Evolutionary conservation across 2,329 filamentous ascomycete genomes (phyloP), one percentile per base, ranked within the genome.

Genomic region (Thelonectria blattea): DNA sequence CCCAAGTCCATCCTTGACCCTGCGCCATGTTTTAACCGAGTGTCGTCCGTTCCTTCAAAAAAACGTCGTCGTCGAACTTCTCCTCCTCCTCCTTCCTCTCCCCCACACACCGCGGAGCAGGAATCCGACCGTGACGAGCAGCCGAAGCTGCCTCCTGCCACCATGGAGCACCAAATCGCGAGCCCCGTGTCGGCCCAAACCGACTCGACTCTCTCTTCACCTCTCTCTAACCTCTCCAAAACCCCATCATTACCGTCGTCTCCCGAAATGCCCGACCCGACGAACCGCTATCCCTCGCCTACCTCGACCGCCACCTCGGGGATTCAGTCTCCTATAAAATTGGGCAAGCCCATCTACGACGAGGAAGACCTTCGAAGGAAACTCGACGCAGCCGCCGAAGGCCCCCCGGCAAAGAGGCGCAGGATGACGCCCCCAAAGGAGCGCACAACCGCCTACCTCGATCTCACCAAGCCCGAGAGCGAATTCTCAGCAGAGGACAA

Each of bases 361-460:
- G 68, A 71, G 62, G 73, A 73, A 49, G 72, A 74, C 63, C 65
- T 72, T 34, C 43, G 65, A 69, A 46, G 74, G 74, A 62, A 60
- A 34, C 48, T 64, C 56, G 60, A 65, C 51, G 45, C 47, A 10
- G 54, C 66, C 20, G 30, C 91, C 70, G 87, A 86, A 52, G 85
- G 83, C 48, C 88, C 88, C 39, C 90, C 91, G 32, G 80, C 88
- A 56, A 97, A 96, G 81, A 90, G 90, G 76, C 88, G 91, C 71
- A 88, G 88, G 73, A 83, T 89, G 56, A 80, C 82, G 60, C 82
- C 85, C 66, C 72, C 81, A 63, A 83, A 82, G 66, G 79, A 91
- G 70, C 90, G 92, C 69, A 92, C 85, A 18, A 96, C 93, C n/a
- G 86, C 91, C 69, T 87, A 91, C 72, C 83, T 99, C 41, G 89